Conservation (phyloP, 2,329 filamentous ascomycete genomes). For the Colletotrichum higginsianum region DNA sequence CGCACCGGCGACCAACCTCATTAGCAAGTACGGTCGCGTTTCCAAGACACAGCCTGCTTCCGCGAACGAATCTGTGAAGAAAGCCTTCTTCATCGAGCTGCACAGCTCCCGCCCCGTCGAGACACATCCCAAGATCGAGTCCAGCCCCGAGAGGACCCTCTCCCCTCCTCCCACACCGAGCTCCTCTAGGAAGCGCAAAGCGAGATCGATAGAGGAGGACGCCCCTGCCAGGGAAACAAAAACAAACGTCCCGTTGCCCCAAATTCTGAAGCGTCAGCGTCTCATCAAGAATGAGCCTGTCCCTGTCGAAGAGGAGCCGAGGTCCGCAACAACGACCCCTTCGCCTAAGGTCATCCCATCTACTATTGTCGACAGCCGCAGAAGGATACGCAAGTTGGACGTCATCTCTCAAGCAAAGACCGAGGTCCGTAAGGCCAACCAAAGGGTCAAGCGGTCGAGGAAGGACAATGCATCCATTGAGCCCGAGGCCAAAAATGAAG, state of each 20-base stretch:
- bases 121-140: slow-evolving; percentile 27
- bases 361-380: slow-evolving; percentile 26
- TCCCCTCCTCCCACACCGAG: slow-evolving; percentile 2
- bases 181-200: slow-evolving; percentile 42
- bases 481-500: slow-evolving; percentile 48
- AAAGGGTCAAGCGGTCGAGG: slow-evolving; percentile 41
- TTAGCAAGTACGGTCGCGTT: slow-evolving; percentile 42
- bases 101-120: slow-evolving; percentile 28
- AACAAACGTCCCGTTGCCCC: slow-evolving; percentile 5
- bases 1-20: slow-evolving; percentile 29
- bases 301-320: slow-evolving; percentile 39
- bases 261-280: slow-evolving; percentile 39
- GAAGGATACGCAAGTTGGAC: slow-evolving; percentile 49
- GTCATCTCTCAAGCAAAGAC: slow-evolving; percentile 48
- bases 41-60: slow-evolving; percentile 35
- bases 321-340: not conserved
- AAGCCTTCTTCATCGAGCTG: slow-evolving; percentile 36
- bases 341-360: slow-evolving; percentile 22
- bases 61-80: slow-evolving; percentile 34
- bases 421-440: slow-evolving; percentile 47
- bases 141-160: slow-evolving; percentile 20
- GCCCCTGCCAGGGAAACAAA: not conserved
- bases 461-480: slow-evolving; percentile 36
- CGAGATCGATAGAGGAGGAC: slow-evolving; percentile 31
- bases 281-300: slow-evolving; percentile 38